Evolutionary conservation across 164 flowering plant species (phyloP), one percentile per base, ranked within the genome.

Genomic region (Magnolia officinalis): DNA sequence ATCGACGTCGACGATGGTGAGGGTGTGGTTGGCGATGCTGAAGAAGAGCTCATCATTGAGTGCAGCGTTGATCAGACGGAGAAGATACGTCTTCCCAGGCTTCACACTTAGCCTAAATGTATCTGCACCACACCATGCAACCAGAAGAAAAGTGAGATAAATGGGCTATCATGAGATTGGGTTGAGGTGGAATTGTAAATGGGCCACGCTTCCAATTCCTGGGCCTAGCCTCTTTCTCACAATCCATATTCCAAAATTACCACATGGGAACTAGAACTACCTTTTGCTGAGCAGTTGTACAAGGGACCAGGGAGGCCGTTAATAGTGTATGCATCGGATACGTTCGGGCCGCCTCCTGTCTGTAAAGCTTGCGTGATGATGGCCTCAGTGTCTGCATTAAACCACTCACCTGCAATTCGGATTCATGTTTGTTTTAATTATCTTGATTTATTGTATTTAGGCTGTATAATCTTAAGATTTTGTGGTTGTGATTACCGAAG

Each of bases 31-130:
- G 18, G 93, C 93, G 2, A 93, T 88, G 82, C 88, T 83, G 85
- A 91, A 91, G 86, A 93, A 90, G 78, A 93, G 93, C 74, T 93
- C 91, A 11, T 88, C 90, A 52, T 92, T 89, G 67, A 92, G 87
- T 76, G 97, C 97, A 72, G 92, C 93, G 26, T 88, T 90, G 86
- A 92, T 86, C 50, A 92, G n/a, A 6, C 95, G 88, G 2, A 92
- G 90, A 4, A 92, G 89, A 75, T 91, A 92, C 0, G 91, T 90
- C 76, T 88, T 90, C 9, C 92, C 91, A 0, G 90, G 90, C 75
- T 86, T 83, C 78, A 93, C 92, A 76, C 80, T 91, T 70, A 93
- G 82, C 83, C 81, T 90, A 83, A 85, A 91, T 11, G 92, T 86
- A 67, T 93, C 96, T 91, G 87, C 90, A 89, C 10, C 6, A 24